Evolutionary conservation across 805 yeast species (phyloP), one percentile per base, ranked within the genome.

Genomic region (Cyberlindnera xylosilytica): DNA sequence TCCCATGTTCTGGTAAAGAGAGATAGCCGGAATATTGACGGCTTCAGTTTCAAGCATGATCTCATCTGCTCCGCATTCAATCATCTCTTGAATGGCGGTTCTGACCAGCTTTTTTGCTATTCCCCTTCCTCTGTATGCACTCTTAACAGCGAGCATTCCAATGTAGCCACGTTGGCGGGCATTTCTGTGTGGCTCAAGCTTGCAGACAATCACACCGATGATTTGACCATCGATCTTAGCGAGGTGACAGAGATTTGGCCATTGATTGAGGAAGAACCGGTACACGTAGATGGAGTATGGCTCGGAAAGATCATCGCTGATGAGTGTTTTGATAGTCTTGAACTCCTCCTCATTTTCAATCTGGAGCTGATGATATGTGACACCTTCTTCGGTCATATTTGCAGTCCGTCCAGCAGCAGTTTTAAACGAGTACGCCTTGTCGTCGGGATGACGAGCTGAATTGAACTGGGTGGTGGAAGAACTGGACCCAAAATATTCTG

Each of bases 221-320:
- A 83, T 72, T 16, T 58, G 54, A 4, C 46, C 54, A 11, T 49
- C 58, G 36, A 69, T 72, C 44, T 73, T 73, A 9, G 84, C 91
- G 29, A 86, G 57, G 40, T 75, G 74, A 46, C 96, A 84, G 44
- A 89, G 72, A 36, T 84, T 81, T 1, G 98, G 97, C 97, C 97
- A 90, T 53, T 81, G 83, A 54, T 84, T 83, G 33, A 93, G 67
- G 59, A 93, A 93, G 65, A 83, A 93, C 58, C 96, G 75, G 63
- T 90, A 93, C 3, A 93, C 97, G 56, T 87, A 93, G 16, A 87
- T 76, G 4, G 97, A 90, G 60, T 93, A 93, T 0, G 99, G 98
- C 62, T 93, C 99, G 22, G 93, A 83, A 30, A 93, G 69, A 61
- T 90, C 93, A 10, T 68, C 70, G 31, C 83, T 77, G 10, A 91